Conservation (phyloP, 2,329 filamentous ascomycete genomes). For the Metarhizium humberi region DNA sequence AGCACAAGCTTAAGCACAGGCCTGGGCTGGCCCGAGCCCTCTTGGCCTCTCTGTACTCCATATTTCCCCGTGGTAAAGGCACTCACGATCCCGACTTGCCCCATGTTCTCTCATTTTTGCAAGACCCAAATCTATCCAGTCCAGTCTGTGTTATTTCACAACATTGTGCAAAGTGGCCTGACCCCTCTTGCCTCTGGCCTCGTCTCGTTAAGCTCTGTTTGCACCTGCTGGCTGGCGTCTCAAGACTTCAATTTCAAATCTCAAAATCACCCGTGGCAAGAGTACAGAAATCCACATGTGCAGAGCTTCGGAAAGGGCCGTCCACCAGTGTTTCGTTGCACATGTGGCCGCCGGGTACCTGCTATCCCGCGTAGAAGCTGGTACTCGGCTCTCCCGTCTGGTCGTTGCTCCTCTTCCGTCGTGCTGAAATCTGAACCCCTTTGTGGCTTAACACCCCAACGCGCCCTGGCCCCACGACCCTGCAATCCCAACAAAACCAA, state of each 20-base stretch:
- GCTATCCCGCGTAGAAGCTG: too few relatives aligned
- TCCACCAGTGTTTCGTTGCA: too few relatives aligned
- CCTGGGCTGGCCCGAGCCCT: too few relatives aligned
- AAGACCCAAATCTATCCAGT: background rate
- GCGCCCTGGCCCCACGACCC: conserved; percentile 2
- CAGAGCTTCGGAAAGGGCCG: too few relatives aligned
- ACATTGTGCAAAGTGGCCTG: background rate
- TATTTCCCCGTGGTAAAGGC: background rate
- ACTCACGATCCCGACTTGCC: background rate
- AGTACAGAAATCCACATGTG: background rate
- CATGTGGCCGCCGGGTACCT: too few relatives aligned
- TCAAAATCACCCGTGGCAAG: too few relatives aligned
- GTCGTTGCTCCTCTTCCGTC: background rate
- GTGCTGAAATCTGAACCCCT: background rate
- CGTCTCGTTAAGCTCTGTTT: too few relatives aligned
- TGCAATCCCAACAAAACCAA: conserved; percentile 4
- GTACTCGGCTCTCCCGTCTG: too few relatives aligned
- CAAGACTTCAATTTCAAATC: too few relatives aligned
- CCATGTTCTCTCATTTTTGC: background rate
- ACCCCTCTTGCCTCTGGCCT: too few relatives aligned
- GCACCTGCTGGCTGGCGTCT: too few relatives aligned
- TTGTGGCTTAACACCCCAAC: background rate
- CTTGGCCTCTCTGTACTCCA: background rate
- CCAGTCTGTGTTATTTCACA: background rate
- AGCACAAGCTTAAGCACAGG: too few relatives aligned